Conservation (phyloP, 139 green algal species). For the Trebouxia sp. region DNA sequence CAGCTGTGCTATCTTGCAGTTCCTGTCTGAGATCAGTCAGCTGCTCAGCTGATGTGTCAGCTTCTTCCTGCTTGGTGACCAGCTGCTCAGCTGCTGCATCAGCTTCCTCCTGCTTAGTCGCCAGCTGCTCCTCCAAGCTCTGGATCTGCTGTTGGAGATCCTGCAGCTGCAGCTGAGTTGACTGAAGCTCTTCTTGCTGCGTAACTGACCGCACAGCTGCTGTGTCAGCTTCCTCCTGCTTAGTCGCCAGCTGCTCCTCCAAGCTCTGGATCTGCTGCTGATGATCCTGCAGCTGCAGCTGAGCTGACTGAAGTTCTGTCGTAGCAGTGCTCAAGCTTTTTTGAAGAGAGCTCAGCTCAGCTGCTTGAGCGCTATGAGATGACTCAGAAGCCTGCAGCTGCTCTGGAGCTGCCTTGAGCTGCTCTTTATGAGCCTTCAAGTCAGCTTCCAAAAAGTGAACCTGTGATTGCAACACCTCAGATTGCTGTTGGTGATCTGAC, state of each 20-base stretch:
- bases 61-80: neutral
- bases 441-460: neutral
- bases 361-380: neutral
- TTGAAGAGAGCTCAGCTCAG: neutral
- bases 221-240: slow-evolving; percentile 6
- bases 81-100: slow-evolving; percentile 5
- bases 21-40: neutral
- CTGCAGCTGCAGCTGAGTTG: neutral
- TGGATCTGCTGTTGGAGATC: neutral
- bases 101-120: neutral
- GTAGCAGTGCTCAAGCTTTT: neutral
- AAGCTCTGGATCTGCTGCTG: slow-evolving; percentile 11
- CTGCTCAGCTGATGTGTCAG: neutral
- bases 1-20: neutral
- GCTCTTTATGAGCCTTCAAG: neutral
- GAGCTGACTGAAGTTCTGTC: neutral
- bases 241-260: neutral
- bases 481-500: slow-evolving; percentile 2
- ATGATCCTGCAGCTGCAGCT: neutral
- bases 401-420: neutral
- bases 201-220: neutral
- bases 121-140: slow-evolving; percentile 9
- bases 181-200: neutral
- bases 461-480: neutral
- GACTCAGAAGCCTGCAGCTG: slow-evolving; percentile 13